Conservation (phyloP, 2,329 filamentous ascomycete genomes). For the Trichophyton mentagrophytes region DNA sequence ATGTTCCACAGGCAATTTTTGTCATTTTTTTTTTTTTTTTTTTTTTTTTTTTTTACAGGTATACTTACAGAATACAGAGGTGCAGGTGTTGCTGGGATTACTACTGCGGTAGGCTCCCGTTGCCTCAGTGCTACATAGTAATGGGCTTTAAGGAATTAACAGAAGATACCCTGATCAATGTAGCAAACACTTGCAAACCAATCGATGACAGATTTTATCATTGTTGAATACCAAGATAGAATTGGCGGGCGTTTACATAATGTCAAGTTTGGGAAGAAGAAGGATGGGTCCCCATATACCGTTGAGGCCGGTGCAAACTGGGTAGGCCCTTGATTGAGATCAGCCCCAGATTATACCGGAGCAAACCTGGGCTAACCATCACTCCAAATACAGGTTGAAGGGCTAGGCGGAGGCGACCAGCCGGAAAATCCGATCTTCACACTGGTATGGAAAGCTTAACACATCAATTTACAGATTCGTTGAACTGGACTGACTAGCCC, state of each 20-base stretch:
- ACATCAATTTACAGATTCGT: neutral
- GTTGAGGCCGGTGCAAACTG: conserved; percentile 59
- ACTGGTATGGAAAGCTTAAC: conserved; percentile 22
- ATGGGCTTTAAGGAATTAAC: neutral
- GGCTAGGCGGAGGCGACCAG: neutral
- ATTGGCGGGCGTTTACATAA: conserved; percentile 53
- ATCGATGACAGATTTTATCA: conserved; percentile 51
- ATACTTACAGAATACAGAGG: conserved; percentile 26
- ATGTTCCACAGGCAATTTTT: conserved; percentile 8
- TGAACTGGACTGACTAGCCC: neutral
- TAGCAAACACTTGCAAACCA: conserved; percentile 49
- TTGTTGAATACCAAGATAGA: conserved; percentile 50
- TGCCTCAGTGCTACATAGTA: neutral
- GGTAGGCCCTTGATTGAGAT: conserved; percentile 24
- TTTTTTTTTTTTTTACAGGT: neutral
- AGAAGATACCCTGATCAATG: neutral
- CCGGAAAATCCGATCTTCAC: conserved; percentile 51
- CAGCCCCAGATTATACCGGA: neutral
- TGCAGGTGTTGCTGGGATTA: conserved; percentile 50
- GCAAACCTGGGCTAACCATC: neutral
- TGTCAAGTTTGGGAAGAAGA: conserved; percentile 42
- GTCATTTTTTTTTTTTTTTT: no score
- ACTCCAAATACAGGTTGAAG: neutral
- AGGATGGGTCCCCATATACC: conserved; percentile 41
- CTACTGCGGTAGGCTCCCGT: conserved; percentile 38